Percentiles rank a stretch among this genome's conserved stretches.
Conservation (phyloP, 306 rosid species). For the Cicer yamashitae region DNA sequence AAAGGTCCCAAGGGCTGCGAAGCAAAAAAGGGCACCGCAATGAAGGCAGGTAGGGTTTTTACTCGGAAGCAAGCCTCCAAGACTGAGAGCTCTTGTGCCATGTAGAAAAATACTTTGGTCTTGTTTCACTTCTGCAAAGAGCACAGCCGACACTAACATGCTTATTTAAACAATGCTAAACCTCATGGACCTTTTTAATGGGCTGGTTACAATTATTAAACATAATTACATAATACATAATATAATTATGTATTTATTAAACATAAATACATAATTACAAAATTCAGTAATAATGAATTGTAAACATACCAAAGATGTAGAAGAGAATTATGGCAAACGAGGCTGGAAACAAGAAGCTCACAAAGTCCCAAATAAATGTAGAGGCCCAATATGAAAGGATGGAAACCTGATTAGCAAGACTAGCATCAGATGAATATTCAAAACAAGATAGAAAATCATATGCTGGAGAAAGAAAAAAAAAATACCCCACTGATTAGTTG, state of each 20-base stretch:
- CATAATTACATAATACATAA: background rate
- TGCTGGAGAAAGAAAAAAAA: conserved; percentile 24
- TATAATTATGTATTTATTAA: conserved; percentile 1
- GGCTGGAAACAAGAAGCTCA: conserved; percentile 94
- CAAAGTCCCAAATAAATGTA: conserved; percentile 85
- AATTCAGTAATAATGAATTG: conserved; percentile 15
- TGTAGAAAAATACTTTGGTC: background rate
- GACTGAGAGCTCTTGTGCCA: background rate
- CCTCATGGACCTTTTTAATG: background rate
- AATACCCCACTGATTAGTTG: conserved; percentile 96
- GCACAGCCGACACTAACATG: background rate
- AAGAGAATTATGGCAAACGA: conserved; percentile 76
- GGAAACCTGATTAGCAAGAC: conserved; percentile 71
- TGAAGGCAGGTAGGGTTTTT: background rate
- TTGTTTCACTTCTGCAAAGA: conserved; percentile 3
- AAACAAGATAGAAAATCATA: conserved; percentile 17
- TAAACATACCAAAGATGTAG: conserved; percentile 77
- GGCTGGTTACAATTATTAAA: background rate
- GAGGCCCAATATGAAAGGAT: conserved; percentile 87
- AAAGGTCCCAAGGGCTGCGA: background rate
- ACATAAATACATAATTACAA: background rate
- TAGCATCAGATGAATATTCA: conserved; percentile 36
- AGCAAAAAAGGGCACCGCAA: background rate
- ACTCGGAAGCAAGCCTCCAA: background rate
- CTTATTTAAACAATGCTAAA: background rate